Conservation (phyloP, 768 basidiomycete genomes). For the Leccinum truebloodii region DNA sequence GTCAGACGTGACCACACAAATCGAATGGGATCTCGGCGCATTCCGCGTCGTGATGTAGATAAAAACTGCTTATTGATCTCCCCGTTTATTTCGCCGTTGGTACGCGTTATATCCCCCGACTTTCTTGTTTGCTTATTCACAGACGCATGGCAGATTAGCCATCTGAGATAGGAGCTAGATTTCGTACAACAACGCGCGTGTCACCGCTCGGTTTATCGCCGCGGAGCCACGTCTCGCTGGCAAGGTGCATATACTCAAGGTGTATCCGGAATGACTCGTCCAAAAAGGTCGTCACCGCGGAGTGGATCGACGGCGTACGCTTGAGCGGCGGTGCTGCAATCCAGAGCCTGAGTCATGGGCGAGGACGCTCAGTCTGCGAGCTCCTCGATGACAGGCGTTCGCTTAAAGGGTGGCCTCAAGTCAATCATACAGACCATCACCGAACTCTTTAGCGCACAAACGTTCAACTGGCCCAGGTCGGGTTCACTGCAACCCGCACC, state of each 20-base stretch:
- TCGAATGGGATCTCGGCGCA: conserved; percentile 78
- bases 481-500: conserved; percentile 77
- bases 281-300: conserved; percentile 77
- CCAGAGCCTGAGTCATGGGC: conserved; percentile 59
- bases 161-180: conserved; percentile 81
- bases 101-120: conserved; percentile 33
- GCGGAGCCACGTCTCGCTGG: conserved; percentile 68
- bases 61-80: conserved; percentile 80
- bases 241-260: too few species aligned
- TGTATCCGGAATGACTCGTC: conserved; percentile 73
- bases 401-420: conserved; percentile 58
- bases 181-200: conserved; percentile 72
- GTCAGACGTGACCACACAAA: conserved; percentile 82
- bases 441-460: conserved; percentile 84
- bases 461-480: conserved; percentile 83
- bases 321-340: conserved; percentile 65
- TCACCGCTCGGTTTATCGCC: conserved; percentile 67
- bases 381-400: neutral
- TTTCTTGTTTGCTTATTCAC: too few species aligned
- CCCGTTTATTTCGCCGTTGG: conserved; percentile 82
- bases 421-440: conserved; percentile 85
- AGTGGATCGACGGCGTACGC: conserved; percentile 82
- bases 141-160: conserved; percentile 56
- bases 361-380: conserved; percentile 21
- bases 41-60: conserved; percentile 77